Conservation (phyloP, 257 asterid species). For the Cynanchum wilfordii region DNA sequence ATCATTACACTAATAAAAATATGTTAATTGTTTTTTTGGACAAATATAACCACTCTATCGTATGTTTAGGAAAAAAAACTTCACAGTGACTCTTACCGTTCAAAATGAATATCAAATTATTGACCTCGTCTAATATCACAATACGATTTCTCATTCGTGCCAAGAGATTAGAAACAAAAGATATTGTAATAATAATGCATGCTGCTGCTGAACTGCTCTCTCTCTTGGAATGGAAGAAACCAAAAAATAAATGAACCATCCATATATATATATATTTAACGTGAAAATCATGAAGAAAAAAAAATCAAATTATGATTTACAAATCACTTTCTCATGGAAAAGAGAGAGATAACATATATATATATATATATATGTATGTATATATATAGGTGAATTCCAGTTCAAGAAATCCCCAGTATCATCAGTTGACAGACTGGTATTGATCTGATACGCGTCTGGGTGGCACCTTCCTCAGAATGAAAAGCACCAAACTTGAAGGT, state of each 20-base stretch:
- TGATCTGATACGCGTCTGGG: slow-evolving; percentile 58
- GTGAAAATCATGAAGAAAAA: background rate
- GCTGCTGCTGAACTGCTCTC: background rate
- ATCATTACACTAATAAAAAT: too few relatives aligned
- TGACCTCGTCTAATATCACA: too few relatives aligned
- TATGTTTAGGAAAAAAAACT: too few relatives aligned
- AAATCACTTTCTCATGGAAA: background rate
- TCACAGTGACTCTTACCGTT: too few relatives aligned
- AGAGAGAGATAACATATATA: too few relatives aligned
- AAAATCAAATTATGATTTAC: background rate
- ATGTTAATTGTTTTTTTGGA: too few relatives aligned
- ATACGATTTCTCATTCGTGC: too few relatives aligned
- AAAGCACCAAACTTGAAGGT: slow-evolving; percentile 66
- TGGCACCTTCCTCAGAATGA: slow-evolving; percentile 67
- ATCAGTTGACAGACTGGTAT: slow-evolving; percentile 52
- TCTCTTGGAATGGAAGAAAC: background rate
- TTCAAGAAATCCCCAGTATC: background rate
- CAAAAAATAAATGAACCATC: background rate
- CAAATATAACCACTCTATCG: too few relatives aligned
- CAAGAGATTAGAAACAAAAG: background rate
- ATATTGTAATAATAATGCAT: background rate
- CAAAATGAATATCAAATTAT: too few relatives aligned
- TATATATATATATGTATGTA: too few relatives aligned
- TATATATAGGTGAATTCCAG: too few relatives aligned
- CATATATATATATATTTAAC: background rate